Evolutionary conservation across 179 eudicot species (phyloP).

Genomic region (Beta macrorhiza): DNA sequence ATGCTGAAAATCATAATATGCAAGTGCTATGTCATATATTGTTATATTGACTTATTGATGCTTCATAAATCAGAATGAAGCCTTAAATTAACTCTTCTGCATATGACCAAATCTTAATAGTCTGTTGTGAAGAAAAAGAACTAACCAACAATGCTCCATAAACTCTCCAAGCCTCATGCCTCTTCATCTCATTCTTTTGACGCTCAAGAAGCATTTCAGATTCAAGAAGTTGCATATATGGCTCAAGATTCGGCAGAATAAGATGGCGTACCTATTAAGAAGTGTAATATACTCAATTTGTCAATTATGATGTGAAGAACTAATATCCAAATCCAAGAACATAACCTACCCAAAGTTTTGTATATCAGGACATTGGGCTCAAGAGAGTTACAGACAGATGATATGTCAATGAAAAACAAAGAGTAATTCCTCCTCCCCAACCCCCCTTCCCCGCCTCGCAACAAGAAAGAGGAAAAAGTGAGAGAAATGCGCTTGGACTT

Average conservation of each 20-base stretch:
- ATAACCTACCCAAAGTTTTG: neutral
- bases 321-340: neutral
- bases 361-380: neutral
- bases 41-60: neutral
- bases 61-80: neutral
- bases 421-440: neutral
- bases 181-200: conserved; percentile 78
- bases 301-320: neutral
- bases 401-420: neutral
- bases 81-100: neutral
- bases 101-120: conserved; percentile 2
- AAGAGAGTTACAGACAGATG: neutral
- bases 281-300: neutral
- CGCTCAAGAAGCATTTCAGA: conserved; percentile 80
- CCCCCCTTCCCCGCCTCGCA: neutral
- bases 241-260: conserved; percentile 74
- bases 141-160: conserved; percentile 87
- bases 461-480: neutral
- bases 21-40: neutral
- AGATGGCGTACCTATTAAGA: conserved; percentile 59
- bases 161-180: conserved; percentile 89
- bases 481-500: neutral
- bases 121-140: conserved; percentile 4
- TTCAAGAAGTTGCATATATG: conserved; percentile 76
- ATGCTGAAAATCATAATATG: conserved; percentile 40